Percentiles rank a stretch among this genome's conserved stretches.
phyloP scores from a whole-genome alignment of 1,284 basidiomycete species.

The Amylostereum areolatum region DNA sequence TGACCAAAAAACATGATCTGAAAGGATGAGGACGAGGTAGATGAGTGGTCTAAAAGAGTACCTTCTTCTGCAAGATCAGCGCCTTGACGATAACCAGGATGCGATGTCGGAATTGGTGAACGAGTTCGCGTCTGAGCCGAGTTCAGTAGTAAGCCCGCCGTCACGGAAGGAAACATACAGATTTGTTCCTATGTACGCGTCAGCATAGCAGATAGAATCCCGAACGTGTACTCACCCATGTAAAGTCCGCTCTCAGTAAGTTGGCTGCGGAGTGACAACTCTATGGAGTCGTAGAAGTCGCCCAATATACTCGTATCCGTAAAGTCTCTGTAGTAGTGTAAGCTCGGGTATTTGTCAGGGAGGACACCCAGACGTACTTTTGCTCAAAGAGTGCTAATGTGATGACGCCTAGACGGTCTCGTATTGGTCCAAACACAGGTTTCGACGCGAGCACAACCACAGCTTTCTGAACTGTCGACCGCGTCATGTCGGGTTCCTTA shows the following conservation, averaged over 20 bases:
- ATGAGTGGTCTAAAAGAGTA: constrained; percentile 21
- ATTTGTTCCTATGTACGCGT: constrained; percentile 61
- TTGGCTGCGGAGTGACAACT: constrained; percentile 60
- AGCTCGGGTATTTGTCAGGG: background rate
- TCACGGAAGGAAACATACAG: constrained; percentile 41
- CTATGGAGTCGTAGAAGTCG: constrained; percentile 75
- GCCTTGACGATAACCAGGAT: constrained; percentile 94
- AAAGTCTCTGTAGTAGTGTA: constrained; percentile 58
- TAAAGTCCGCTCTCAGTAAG: constrained; percentile 79
- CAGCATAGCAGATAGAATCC: background rate
- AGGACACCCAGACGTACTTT: constrained; percentile 29
- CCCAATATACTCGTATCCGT: constrained; percentile 77
- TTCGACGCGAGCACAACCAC: constrained; percentile 91
- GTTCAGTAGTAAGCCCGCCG: constrained; percentile 1
- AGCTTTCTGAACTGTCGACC: constrained; percentile 96
- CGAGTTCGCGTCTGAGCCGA: constrained; percentile 68
- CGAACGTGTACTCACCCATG: constrained; percentile 57
- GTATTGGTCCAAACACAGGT: constrained; percentile 83
- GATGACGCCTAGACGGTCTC: constrained; percentile 94
- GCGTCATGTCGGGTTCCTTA: constrained; percentile 84
- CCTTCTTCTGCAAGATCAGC: constrained; percentile 87
- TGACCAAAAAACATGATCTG: constrained; percentile 97
- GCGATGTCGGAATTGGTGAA: constrained; percentile 91
- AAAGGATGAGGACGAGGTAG: background rate
- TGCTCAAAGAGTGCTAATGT: constrained; percentile 89